Evolutionary conservation across 371 early-diverging fungal genomes (phyloP).

Genomic region (Lichtheimia ramosa): DNA sequence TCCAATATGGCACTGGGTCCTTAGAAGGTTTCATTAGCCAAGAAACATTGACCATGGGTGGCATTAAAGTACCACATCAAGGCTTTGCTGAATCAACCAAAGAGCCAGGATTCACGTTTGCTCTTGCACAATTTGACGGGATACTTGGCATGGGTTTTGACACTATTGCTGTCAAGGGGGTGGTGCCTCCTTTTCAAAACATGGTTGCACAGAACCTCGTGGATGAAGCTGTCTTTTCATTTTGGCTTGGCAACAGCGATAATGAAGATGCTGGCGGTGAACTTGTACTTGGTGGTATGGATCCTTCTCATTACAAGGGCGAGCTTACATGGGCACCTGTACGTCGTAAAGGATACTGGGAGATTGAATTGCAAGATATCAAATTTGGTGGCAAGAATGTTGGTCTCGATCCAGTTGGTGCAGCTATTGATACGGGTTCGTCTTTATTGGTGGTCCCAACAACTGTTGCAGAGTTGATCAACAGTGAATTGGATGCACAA

Average conservation of each 20-base stretch:
- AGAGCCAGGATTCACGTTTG: conserved; percentile 88
- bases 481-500: conserved; percentile 81
- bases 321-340: conserved; percentile 79
- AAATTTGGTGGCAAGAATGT: conserved; percentile 68
- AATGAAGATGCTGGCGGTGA: conserved; percentile 69
- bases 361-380: conserved; percentile 76
- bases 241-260: conserved; percentile 68
- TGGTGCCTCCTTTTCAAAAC: conserved; percentile 92
- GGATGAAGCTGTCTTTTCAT: conserved; percentile 80
- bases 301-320: conserved; percentile 69
- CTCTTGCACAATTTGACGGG: conserved; percentile 90
- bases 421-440: conserved; percentile 81
- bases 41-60: conserved; percentile 78
- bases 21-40: conserved; percentile 89
- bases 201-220: conserved; percentile 77
- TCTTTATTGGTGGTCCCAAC: conserved; percentile 79
- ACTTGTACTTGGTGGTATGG: conserved; percentile 81
- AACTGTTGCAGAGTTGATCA: conserved; percentile 77
- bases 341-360: conserved; percentile 91
- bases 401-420: conserved; percentile 54
- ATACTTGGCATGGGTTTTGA: conserved; percentile 90
- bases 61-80: conserved; percentile 57
- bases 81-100: conserved; percentile 91
- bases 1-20: conserved; percentile 90
- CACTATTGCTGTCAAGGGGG: conserved; percentile 81